phyloP scores from a whole-genome alignment of 805 yeast genomes.

The Hanseniaspora valbyensis region DNA sequence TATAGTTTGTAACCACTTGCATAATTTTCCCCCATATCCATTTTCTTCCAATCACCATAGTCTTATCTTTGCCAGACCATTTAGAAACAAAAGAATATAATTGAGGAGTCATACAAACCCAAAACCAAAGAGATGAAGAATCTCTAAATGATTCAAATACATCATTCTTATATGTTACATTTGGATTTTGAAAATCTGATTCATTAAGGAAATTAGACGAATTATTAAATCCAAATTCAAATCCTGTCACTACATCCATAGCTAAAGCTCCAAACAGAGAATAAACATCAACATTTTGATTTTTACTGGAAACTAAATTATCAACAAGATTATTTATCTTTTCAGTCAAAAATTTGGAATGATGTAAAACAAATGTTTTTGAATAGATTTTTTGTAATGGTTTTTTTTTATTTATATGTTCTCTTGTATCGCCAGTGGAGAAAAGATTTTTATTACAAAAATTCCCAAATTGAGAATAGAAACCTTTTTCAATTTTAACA shows the following conservation, averaged over 20 bases:
- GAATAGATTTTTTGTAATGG: slow-evolving; percentile 36
- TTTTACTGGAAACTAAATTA: slow-evolving; percentile 20
- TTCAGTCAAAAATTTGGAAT: slow-evolving; percentile 29
- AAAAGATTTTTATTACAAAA: slow-evolving; percentile 39
- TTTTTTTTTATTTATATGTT: slow-evolving; percentile 37
- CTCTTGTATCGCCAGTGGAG: slow-evolving; percentile 39
- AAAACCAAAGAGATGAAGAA: slow-evolving; percentile 52
- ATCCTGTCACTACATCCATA: slow-evolving; percentile 55
- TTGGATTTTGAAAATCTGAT: slow-evolving; percentile 8
- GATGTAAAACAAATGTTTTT: slow-evolving; percentile 32
- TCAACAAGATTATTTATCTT: slow-evolving; percentile 28
- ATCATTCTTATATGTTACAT: slow-evolving; percentile 30
- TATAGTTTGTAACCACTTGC: slow-evolving; percentile 18
- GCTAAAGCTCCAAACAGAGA: slow-evolving; percentile 60
- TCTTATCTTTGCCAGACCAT: slow-evolving; percentile 28
- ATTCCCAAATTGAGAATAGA: slow-evolving; percentile 15
- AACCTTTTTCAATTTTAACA: background rate
- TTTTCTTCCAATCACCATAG: slow-evolving; percentile 32
- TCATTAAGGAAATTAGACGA: slow-evolving; percentile 37
- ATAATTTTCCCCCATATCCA: slow-evolving; percentile 35
- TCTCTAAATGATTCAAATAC: slow-evolving; percentile 37
- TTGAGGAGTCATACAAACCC: slow-evolving; percentile 50
- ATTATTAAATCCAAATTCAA: slow-evolving; percentile 44
- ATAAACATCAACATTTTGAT: slow-evolving; percentile 41
- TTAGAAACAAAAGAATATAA: slow-evolving; percentile 43